Evolutionary conservation across 1,284 basidiomycete species (phyloP).

Genomic region (Trametes versicolor): DNA sequence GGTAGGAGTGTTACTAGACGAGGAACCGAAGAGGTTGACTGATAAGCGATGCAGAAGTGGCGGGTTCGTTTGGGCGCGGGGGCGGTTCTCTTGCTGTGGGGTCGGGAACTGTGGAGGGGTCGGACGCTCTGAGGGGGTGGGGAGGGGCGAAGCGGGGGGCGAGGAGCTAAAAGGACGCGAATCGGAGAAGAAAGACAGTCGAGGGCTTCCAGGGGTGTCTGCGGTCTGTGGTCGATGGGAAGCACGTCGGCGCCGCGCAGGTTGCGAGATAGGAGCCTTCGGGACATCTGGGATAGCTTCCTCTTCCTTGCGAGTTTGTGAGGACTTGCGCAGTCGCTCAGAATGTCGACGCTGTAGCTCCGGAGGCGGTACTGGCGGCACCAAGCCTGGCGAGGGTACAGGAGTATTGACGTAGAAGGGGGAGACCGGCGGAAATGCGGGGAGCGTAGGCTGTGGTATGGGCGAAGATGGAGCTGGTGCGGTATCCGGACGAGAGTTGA

Average conservation of each 20-base stretch:
- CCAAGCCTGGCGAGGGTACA: slow-evolving; percentile 35
- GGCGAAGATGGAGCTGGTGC: slow-evolving; percentile 37
- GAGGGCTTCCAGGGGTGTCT: slow-evolving; percentile 37
- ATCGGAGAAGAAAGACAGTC: slow-evolving; percentile 32
- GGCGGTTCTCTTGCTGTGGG: slow-evolving; percentile 46
- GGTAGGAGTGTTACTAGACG: slow-evolving; percentile 45
- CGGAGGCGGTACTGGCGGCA: slow-evolving; percentile 40
- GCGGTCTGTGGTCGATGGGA: slow-evolving; percentile 43
- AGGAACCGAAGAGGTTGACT: slow-evolving; percentile 68
- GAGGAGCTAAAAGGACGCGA: slow-evolving; percentile 26
- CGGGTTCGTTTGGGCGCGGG: slow-evolving; percentile 75
- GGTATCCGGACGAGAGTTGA: slow-evolving; percentile 42
- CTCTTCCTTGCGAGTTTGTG: slow-evolving; percentile 20
- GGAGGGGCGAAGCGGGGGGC: slow-evolving; percentile 30
- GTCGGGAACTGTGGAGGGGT: slow-evolving; percentile 34
- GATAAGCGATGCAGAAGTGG: slow-evolving; percentile 77
- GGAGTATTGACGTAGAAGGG: slow-evolving; percentile 59
- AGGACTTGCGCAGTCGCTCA: slow-evolving; percentile 47
- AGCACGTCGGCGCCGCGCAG: slow-evolving; percentile 34
- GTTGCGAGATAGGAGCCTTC: slow-evolving; percentile 26
- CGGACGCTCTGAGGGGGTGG: slow-evolving; percentile 30
- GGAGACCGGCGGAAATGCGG: slow-evolving; percentile 59
- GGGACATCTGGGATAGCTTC: slow-evolving; percentile 24
- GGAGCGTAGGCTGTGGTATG: slow-evolving; percentile 51
- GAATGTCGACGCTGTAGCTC: slow-evolving; percentile 63